Base-by-base conservation (phyloP, 305 asterid species). In the Ajuga reptans region DNA sequence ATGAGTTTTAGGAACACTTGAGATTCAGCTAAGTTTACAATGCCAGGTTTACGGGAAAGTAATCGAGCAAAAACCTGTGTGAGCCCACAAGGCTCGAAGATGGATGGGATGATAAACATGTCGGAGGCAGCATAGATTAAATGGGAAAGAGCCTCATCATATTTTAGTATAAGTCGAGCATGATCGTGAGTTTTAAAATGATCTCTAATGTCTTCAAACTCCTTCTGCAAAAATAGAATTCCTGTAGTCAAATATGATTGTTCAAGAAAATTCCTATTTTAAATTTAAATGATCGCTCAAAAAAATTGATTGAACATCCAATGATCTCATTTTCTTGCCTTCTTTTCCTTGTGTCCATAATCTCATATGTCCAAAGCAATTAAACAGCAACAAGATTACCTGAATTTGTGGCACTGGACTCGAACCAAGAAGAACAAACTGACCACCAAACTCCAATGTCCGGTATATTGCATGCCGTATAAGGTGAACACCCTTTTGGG, bases 41-140 rank as follows among this genome's bases (percentile, higher is more conserved):
- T 17, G 66, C 42, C 14, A 50, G n/a, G 21, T 64, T 51, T 53
- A 78, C 47, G 57, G 24, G 49, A 49, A 53, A 67, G 60, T 16
- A 51, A 64, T 51, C 39, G 51, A 55, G 36, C 50, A 47, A 37
- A 62, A 81, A 91, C 97, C 99, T 93, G 99, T 43, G 99, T 91
- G 21, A 93, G 97, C 77, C 97, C 99, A 46, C 99, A 93, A 61
- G 99, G 99, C 84, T 93, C 97, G 57, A 93, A 93, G 79, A 93
- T 84, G 51, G 97, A 93, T 59, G 99, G 99, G 77, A 93, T 87
- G 82, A 91, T 84, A 68, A 90, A 72, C 96, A 93, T 87, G 82
- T 93, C 99, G 8, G 97, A 82, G 70, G 96, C 99, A 69, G 97
- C 99, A 84, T 82, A 93, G 31, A 93, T 87, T 69, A 84, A 77